A percentile compares a stretch with the other conserved stretches of the same genome.
Evolutionary conservation across 495 filamentous ascomycete genomes (phyloP).

Genomic region (Penicillium dipodomyicola): DNA sequence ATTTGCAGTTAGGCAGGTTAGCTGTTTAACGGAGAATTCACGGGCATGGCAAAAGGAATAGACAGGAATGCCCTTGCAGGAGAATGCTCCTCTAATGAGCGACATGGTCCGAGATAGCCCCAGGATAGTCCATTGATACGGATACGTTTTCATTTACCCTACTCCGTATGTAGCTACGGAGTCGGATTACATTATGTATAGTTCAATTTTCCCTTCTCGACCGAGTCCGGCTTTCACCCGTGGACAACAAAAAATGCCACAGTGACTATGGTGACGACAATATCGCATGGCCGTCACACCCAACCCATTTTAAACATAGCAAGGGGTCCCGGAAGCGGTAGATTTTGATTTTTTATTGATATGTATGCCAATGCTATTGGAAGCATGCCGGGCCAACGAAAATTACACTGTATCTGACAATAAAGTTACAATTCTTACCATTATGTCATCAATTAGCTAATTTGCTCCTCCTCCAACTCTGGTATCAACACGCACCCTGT

Average conservation of each 20-base stretch:
- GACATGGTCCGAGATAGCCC: slow-evolving; percentile 15
- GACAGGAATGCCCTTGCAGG: slow-evolving; percentile 24
- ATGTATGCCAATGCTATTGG: slow-evolving; percentile 20
- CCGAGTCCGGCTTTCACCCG: slow-evolving; percentile 2
- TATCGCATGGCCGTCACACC: slow-evolving; percentile 3
- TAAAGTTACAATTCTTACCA: neutral
- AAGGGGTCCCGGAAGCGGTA: slow-evolving; percentile 26
- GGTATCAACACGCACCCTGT: slow-evolving; percentile 17
- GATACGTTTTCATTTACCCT: neutral
- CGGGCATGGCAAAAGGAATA: slow-evolving; percentile 6
- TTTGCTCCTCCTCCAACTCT: neutral
- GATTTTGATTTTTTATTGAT: slow-evolving; percentile 10
- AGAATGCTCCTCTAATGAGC: slow-evolving; percentile 21
- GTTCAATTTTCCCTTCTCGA: neutral
- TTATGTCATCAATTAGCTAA: slow-evolving; percentile 19
- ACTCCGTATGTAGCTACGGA: no score
- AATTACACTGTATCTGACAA: neutral
- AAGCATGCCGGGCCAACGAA: slow-evolving; percentile 2
- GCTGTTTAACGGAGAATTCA: slow-evolving; percentile 9
- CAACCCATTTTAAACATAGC: slow-evolving; percentile 11
- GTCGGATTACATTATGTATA: neutral
- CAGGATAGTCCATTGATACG: neutral
- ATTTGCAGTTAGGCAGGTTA: neutral
- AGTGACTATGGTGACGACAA: slow-evolving; percentile 1
- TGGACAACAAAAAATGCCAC: slow-evolving; percentile 1